Base-by-base conservation (phyloP, 768 basidiomycete genomes). In the Exidia glandulosa region DNA sequence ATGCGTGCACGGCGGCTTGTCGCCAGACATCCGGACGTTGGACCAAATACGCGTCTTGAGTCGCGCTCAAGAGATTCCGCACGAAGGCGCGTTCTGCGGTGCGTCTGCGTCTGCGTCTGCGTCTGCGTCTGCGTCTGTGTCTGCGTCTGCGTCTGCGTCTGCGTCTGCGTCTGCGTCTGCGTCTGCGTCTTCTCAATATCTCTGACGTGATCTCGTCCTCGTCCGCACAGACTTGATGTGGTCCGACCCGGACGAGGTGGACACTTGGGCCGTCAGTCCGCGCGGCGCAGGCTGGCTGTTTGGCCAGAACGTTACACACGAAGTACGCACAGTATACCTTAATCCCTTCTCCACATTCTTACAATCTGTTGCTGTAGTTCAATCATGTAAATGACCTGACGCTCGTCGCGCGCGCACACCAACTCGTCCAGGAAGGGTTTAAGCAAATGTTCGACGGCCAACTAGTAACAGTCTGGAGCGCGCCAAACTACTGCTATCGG, bases 1-100 rank as follows among this genome's bases (percentile, higher is more conserved):
- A 7, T 98, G 95, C 65, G 94, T 98, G 1, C 95, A 97, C 64
- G 95, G 95, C 12, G 95, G 95, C 2, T 81, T 98, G 1, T 96
- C 93, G 7, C 95, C 95, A 0, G 94, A 97, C 68, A 94, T 98
- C 59, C 82, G 92, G 48, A 95, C 95, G 2, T 75, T 97, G 4
- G 95, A 97, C 71, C 94, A 96, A 70, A 90, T 98, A 63, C 81
- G 95, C 5, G 90, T 94, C 4, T 77, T 97, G 47, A 90, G 92
- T 2, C 79, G 95, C 59, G 90, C 92, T n/a, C 94, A 97, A 68
- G 95, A 98, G 71, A 95, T 98, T 52, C 95, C 94, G 2, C 95
- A 98, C 70, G 95, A 97, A 70, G 95, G 95, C n/a, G 88, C 94
- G 7, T 97, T 98, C 76, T 98, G 95, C 65, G 88, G 88, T 86